phyloP scores from a whole-genome alignment of 2,329 filamentous ascomycete genomes.

The Triangularia setosa region DNA sequence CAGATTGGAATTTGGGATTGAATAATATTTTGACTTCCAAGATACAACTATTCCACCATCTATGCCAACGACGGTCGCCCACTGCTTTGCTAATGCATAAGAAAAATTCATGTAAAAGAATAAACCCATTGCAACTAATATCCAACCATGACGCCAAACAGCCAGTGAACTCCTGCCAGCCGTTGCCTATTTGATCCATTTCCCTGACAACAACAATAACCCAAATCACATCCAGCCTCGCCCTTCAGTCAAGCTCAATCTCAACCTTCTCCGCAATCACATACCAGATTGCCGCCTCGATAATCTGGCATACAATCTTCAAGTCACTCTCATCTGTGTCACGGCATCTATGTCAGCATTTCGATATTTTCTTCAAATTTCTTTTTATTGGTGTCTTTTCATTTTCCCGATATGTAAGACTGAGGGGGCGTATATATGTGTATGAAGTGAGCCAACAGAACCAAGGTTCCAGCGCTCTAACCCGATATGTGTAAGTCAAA shows the following conservation, averaged over 20 bases:
- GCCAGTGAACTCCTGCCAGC: not conserved
- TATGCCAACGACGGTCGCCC: not conserved
- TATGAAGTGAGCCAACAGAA: no score
- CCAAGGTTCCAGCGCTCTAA: no score
- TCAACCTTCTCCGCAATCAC: slow-evolving; percentile 45
- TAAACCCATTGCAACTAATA: not conserved
- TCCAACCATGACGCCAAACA: not conserved
- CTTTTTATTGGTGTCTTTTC: no score
- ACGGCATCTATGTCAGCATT: not conserved
- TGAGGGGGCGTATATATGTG: no score
- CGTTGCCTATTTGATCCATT: not conserved
- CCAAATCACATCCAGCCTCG: not conserved
- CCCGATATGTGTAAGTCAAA: not conserved
- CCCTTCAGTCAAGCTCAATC: slow-evolving; percentile 9
- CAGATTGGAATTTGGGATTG: not conserved
- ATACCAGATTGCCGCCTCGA: slow-evolving; percentile 72
- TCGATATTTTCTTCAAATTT: no score
- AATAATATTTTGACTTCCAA: not conserved
- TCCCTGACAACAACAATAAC: not conserved
- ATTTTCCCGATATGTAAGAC: not conserved
- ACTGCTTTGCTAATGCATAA: not conserved
- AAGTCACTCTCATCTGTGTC: slow-evolving; percentile 60
- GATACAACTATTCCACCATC: not conserved
- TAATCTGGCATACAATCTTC: slow-evolving; percentile 61
- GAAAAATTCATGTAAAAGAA: not conserved